phyloP scores from a whole-genome alignment of 1,284 basidiomycete genomes.

The Trichosporon sp. region DNA sequence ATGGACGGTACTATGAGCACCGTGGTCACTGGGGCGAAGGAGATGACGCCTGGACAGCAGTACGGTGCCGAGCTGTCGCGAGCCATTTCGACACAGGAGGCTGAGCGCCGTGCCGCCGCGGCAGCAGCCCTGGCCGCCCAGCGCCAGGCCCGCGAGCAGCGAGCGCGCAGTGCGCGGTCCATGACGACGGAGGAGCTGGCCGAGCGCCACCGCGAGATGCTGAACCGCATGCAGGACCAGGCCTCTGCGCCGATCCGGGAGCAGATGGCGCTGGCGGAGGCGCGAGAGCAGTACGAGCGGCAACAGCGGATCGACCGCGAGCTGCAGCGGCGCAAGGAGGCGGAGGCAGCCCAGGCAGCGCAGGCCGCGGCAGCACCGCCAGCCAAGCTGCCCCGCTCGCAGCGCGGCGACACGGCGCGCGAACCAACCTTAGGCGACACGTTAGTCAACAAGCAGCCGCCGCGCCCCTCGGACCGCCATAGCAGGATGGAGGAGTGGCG shows the following conservation, averaged over 20 bases:
- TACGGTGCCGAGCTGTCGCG: slow-evolving; percentile 16
- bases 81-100: slow-evolving; percentile 5
- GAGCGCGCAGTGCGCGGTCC: slow-evolving; percentile 14
- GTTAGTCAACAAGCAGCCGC: neutral
- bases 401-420: slow-evolving; percentile 10
- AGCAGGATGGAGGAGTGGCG: slow-evolving; percentile 19
- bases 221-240: slow-evolving; percentile 41
- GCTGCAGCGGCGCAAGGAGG: slow-evolving; percentile 5
- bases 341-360: neutral
- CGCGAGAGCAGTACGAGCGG: slow-evolving; percentile 11
- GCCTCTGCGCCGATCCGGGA: slow-evolving; percentile 37
- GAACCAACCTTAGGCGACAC: neutral
- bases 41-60: slow-evolving; percentile 7
- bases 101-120: neutral
- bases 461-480: slow-evolving; percentile 1
- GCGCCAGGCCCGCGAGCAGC: slow-evolving; percentile 6
- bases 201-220: slow-evolving; percentile 38
- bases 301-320: slow-evolving; percentile 12
- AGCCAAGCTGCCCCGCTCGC: neutral
- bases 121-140: slow-evolving; percentile 2
- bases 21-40: neutral
- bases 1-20: slow-evolving; percentile 4
- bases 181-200: slow-evolving; percentile 46
- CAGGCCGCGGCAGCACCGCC: no score
- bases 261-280: slow-evolving; percentile 25